These are phyloP conservation scores for Tephrocybe sp. DNA, from an alignment of 768 basidiomycete species.

Conservation along the genomic window DNA sequence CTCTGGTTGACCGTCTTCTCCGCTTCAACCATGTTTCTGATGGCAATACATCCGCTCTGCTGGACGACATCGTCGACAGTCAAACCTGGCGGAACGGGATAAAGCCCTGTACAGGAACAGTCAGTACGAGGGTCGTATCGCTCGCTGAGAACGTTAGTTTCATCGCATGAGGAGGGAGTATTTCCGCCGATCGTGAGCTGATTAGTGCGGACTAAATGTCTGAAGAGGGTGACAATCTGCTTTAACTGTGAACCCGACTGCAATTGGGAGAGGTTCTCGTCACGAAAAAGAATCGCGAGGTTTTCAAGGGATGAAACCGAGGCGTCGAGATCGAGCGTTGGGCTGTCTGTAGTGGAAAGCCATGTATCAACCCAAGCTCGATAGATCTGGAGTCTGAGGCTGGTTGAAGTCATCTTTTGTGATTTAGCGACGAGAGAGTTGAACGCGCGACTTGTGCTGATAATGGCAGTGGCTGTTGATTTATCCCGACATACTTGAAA, in stretches of 20 bases:
- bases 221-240: neutral
- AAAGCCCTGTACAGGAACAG: neutral
- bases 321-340: neutral
- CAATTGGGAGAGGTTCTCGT: neutral
- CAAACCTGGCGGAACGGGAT: neutral
- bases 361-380: neutral
- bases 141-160: neutral
- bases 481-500: too few relatives aligned
- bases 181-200: neutral
- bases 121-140: neutral
- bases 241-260: neutral
- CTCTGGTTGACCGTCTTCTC: neutral
- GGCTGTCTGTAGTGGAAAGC: neutral
- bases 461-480: too few relatives aligned
- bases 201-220: neutral
- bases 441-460: too few relatives aligned
- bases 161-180: neutral
- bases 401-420: slow-evolving; percentile 10
- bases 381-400: neutral
- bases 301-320: neutral
- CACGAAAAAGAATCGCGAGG: neutral
- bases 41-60: neutral
- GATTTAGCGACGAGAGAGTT: neutral
- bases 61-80: neutral
- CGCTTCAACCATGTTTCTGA: neutral